phyloP scores from a whole-genome alignment of 164 flowering plant genomes.

The Annona squamosa region DNA sequence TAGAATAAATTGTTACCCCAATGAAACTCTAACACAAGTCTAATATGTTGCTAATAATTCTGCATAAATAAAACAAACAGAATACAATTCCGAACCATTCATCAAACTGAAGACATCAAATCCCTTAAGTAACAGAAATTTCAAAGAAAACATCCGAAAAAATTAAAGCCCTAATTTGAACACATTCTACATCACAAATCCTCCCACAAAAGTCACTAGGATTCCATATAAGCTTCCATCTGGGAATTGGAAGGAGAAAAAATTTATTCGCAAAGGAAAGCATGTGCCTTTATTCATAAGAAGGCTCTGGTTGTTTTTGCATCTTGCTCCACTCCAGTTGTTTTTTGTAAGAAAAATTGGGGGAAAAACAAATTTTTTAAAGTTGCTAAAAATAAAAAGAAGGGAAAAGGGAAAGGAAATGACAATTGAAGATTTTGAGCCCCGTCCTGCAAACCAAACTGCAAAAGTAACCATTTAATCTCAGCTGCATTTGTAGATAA shows the following conservation, averaged over 20 bases:
- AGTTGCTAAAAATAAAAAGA: too few relatives aligned
- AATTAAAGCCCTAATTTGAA: too few relatives aligned
- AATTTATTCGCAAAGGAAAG: too few relatives aligned
- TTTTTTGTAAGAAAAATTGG: neutral
- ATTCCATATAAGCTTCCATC: neutral
- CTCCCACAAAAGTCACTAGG: neutral
- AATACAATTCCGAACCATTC: too few relatives aligned
- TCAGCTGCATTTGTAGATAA: neutral
- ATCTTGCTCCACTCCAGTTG: neutral
- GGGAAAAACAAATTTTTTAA: neutral
- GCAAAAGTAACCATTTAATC: neutral
- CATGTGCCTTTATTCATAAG: neutral
- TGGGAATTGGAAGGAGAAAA: neutral
- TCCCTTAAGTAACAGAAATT: too few relatives aligned
- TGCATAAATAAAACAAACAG: too few relatives aligned
- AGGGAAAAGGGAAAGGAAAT: neutral
- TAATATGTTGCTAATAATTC: too few relatives aligned
- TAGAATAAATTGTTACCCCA: too few relatives aligned
- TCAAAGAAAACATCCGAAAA: too few relatives aligned
- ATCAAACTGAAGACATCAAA: too few relatives aligned
- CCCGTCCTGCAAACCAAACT: neutral
- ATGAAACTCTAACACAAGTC: too few relatives aligned
- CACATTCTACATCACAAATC: too few relatives aligned
- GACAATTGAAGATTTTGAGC: neutral
- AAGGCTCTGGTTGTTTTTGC: neutral